Conservation (phyloP, 352 stramenopile species). For the Globisporangium sylvaticum region DNA sequence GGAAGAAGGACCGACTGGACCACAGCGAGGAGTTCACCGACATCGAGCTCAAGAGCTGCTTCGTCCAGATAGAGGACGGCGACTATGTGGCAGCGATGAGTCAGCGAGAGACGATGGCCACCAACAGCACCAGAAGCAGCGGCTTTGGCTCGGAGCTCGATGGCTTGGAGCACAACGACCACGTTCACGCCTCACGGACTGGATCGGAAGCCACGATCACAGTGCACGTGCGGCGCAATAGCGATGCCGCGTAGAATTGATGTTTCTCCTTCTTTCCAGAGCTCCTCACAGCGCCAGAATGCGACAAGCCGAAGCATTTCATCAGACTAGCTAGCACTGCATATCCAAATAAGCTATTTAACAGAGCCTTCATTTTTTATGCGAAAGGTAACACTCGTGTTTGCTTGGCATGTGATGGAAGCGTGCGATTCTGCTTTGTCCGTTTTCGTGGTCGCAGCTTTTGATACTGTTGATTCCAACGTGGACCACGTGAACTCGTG, state of each 20-base stretch:
- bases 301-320: neutral
- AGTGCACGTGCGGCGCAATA: neutral
- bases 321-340: neutral
- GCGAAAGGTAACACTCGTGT: neutral
- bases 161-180: neutral
- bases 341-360: neutral
- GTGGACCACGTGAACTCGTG: no score
- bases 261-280: neutral
- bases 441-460: no score
- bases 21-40: constrained; percentile 14
- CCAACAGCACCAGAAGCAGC: neutral
- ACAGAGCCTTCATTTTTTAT: neutral
- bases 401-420: no score
- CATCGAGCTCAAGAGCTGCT: constrained; percentile 28
- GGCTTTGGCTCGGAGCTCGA: constrained; percentile 6
- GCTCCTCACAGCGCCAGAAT: no score
- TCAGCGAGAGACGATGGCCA: constrained; percentile 4
- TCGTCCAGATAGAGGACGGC: constrained; percentile 17
- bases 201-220: neutral
- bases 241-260: neutral
- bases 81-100: neutral
- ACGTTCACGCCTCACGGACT: no score
- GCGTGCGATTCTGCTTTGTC: no score
- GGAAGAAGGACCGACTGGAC: constrained; percentile 22
- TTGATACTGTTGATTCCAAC: no score